Evolutionary conservation across 1,139 yeast species (phyloP).

Genomic region (Kurtzmaniella quercitrusa): DNA sequence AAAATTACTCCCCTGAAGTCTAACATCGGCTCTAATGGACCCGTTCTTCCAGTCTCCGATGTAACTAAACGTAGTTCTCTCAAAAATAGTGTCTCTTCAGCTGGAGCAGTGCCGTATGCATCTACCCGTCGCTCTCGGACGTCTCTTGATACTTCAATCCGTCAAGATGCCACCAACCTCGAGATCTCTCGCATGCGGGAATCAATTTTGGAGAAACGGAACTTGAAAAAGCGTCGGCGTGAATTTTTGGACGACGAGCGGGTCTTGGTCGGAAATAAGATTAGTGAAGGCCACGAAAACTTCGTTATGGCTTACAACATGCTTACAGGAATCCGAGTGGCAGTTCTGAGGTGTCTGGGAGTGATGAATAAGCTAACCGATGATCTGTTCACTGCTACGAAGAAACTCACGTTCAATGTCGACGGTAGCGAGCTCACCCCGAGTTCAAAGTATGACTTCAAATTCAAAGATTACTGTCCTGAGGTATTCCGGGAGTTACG

Average conservation of each 20-base stretch:
- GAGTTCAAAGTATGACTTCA: constrained; percentile 89
- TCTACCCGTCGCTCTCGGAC: constrained; percentile 2
- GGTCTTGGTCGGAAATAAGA: constrained; percentile 74
- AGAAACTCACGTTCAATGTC: constrained; percentile 81
- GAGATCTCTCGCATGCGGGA: constrained; percentile 44
- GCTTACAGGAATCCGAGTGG: constrained; percentile 95
- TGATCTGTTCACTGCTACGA: constrained; percentile 64
- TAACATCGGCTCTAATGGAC: background rate
- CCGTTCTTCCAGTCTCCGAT: background rate
- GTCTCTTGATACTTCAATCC: constrained; percentile 5
- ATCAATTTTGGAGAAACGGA: constrained; percentile 39
- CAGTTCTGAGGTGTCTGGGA: constrained; percentile 89
- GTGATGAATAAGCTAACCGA: constrained; percentile 69
- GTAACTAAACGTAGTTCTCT: background rate
- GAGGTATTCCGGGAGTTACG: constrained; percentile 88
- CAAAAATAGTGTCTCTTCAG: background rate
- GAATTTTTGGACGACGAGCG: constrained; percentile 55
- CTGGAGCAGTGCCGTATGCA: constrained; percentile 3
- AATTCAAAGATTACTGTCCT: constrained; percentile 94
- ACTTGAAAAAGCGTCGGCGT: constrained; percentile 32
- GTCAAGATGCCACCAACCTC: constrained; percentile 23
- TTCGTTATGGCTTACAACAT: constrained; percentile 94
- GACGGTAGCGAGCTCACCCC: constrained; percentile 91
- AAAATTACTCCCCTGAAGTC: background rate
- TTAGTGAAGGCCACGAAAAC: constrained; percentile 88